Conservation (phyloP, 257 asterid species). For the Echium plantagineum region DNA sequence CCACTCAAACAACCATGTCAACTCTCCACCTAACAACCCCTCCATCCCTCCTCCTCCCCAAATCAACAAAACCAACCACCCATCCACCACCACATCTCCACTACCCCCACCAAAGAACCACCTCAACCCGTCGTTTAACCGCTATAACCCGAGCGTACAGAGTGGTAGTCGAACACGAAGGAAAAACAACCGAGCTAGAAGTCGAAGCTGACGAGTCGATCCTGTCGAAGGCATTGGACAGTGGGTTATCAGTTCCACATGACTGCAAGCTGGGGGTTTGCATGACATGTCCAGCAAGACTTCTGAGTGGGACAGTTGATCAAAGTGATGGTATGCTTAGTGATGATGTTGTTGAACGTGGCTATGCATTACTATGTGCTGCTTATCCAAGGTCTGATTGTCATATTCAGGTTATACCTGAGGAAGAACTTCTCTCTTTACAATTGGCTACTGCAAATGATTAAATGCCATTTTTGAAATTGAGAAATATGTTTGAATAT, state of each 20-base stretch:
- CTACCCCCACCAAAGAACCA: constrained; percentile 5
- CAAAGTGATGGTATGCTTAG: constrained; percentile 98
- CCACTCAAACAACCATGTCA: constrained; percentile 20
- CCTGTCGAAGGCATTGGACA: constrained; percentile 55
- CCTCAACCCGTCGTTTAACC: constrained; percentile 6
- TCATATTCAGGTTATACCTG: constrained; percentile 61
- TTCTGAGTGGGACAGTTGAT: constrained; percentile 66
- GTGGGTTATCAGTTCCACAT: constrained; percentile 56
- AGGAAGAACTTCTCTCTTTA: constrained; percentile 75
- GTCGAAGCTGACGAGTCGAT: constrained; percentile 82
- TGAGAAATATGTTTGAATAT: too few relatives aligned
- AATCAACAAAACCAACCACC: constrained; percentile 14
- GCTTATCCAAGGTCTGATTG: constrained; percentile 90
- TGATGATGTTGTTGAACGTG: constrained; percentile 83
- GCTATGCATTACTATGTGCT: constrained; percentile 69
- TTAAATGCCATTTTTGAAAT: constrained; percentile 12
- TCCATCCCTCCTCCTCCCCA: constrained; percentile 20
- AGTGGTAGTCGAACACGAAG: constrained; percentile 57
- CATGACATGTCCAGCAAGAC: constrained; percentile 90
- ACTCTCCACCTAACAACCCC: constrained; percentile 21
- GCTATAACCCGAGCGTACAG: constrained; percentile 37
- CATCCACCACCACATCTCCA: constrained; percentile 13
- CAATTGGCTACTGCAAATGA: constrained; percentile 95
- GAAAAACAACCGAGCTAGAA: constrained; percentile 43
- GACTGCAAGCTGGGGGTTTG: constrained; percentile 98